phyloP scores from a whole-genome alignment of 1,284 basidiomycete species.

The Ganoderma lingzhi region DNA sequence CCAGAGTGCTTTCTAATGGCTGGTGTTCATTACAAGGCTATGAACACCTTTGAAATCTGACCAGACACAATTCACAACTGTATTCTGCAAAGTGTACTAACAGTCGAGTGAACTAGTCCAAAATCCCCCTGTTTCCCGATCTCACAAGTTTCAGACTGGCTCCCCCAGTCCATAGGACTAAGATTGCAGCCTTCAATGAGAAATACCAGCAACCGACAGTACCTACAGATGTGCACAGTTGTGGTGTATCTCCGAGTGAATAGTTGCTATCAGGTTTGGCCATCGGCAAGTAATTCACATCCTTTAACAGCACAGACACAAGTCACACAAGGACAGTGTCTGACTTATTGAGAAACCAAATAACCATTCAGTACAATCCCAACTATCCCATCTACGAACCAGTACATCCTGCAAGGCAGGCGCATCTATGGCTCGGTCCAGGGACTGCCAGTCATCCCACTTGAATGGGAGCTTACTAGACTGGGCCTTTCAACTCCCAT shows the following conservation, averaged over 20 bases:
- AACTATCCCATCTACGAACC: slow-evolving; percentile 29
- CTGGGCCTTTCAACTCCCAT: slow-evolving; percentile 15
- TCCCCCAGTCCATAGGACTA: slow-evolving; percentile 46
- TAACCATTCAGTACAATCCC: slow-evolving; percentile 15
- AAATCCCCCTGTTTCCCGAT: slow-evolving; percentile 50
- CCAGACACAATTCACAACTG: slow-evolving; percentile 23
- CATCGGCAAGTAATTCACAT: slow-evolving; percentile 52
- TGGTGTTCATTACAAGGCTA: slow-evolving; percentile 1
- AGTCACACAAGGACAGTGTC: slow-evolving; percentile 31
- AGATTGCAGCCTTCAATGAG: slow-evolving; percentile 45
- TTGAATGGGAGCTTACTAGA: slow-evolving; percentile 23
- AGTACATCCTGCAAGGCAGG: slow-evolving; percentile 36
- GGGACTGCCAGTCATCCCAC: slow-evolving; percentile 29
- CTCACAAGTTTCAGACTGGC: slow-evolving; percentile 49
- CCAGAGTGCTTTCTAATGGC: slow-evolving; percentile 26
- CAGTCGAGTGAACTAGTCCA: slow-evolving; percentile 33
- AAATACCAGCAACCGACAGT: slow-evolving; percentile 45
- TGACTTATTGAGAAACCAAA: slow-evolving; percentile 19
- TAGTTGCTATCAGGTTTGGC: slow-evolving; percentile 48
- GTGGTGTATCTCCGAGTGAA: slow-evolving; percentile 37
- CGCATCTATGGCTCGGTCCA: slow-evolving; percentile 38
- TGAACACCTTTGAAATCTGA: slow-evolving; percentile 23
- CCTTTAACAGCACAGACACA: slow-evolving; percentile 38
- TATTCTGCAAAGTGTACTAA: slow-evolving; percentile 28
- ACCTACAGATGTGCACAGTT: slow-evolving; percentile 34